Percentiles rank a stretch among this genome's conserved stretches.
phyloP scores from a whole-genome alignment of 371 early-diverging fungal species.

The Dipsacomyces acuminosporus region DNA sequence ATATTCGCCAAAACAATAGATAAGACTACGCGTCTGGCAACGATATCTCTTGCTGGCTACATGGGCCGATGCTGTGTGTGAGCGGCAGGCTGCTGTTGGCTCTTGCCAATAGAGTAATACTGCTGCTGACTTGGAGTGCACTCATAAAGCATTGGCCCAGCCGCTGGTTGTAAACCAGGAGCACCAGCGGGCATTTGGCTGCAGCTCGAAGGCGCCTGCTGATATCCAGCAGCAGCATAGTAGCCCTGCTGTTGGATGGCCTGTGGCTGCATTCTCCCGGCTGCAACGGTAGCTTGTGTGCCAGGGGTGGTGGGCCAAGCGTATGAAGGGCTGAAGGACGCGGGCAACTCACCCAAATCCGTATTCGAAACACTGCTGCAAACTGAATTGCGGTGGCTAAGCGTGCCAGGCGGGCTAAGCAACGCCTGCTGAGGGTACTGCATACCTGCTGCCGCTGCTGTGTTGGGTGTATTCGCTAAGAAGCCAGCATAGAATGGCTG shows the following conservation, averaged over 20 bases:
- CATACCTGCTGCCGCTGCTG: not conserved
- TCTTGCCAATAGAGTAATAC: too few relatives aligned
- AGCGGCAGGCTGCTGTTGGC: not conserved
- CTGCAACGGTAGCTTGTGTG: not conserved
- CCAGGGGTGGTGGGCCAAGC: slow-evolving; percentile 3
- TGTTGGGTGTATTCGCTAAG: not conserved
- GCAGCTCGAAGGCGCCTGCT: slow-evolving; percentile 2
- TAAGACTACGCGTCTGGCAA: too few relatives aligned
- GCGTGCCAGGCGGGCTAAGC: slow-evolving; percentile 1
- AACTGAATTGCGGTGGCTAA: slow-evolving; percentile 8
- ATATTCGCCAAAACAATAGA: too few relatives aligned
- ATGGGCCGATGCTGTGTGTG: not conserved
- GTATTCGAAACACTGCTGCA: slow-evolving; percentile 8
- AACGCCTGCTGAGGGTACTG: not conserved
- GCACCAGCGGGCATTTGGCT: slow-evolving; percentile 28
- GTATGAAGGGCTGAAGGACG: slow-evolving; percentile 1
- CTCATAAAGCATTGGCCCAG: slow-evolving; percentile 23
- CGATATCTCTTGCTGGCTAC: too few relatives aligned
- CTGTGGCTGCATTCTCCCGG: not conserved
- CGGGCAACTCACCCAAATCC: not conserved
- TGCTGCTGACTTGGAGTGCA: not conserved
- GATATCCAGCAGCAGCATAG: slow-evolving; percentile 4
- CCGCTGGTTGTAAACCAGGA: slow-evolving; percentile 30
- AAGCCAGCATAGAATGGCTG: slow-evolving; percentile 12
- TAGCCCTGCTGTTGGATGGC: not conserved